Evolutionary conservation across 352 stramenopile genomes (phyloP).

Genomic region (Pseudoperonospora humuli): DNA sequence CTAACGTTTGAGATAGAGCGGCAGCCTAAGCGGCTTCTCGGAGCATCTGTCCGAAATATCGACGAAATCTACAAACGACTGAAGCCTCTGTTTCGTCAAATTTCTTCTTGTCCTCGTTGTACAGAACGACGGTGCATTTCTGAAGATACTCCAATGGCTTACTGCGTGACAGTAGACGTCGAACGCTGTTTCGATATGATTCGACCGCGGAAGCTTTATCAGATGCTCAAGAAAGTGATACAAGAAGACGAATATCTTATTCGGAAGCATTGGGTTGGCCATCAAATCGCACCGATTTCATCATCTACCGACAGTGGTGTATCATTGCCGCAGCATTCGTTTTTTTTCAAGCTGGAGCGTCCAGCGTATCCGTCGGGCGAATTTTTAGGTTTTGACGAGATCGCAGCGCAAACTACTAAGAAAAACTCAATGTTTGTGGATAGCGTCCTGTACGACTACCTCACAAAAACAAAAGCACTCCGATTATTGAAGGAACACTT

Average conservation of each 20-base stretch:
- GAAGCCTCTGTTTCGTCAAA: slow-evolving; percentile 32
- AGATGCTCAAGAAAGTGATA: slow-evolving; percentile 54
- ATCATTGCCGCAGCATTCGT: slow-evolving; percentile 5
- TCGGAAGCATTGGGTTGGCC: slow-evolving; percentile 65
- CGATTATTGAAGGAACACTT: slow-evolving; percentile 61
- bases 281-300: slow-evolving; percentile 24
- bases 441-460: slow-evolving; percentile 71
- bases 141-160: slow-evolving; percentile 19
- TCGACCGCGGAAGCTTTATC: slow-evolving; percentile 48
- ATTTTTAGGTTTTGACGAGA: slow-evolving; percentile 41
- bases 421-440: slow-evolving; percentile 57
- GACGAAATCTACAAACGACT: slow-evolving; percentile 59
- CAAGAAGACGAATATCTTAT: slow-evolving; percentile 69
- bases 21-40: slow-evolving; percentile 40
- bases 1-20: slow-evolving; percentile 56
- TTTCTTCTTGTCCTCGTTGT: slow-evolving; percentile 28
- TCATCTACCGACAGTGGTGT: slow-evolving; percentile 2
- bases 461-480: slow-evolving; percentile 40
- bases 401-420: slow-evolving; percentile 32
- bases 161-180: slow-evolving; percentile 67
- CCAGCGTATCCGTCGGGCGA: slow-evolving; percentile 47
- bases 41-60: slow-evolving; percentile 51
- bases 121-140: slow-evolving; percentile 7
- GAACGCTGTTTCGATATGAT: slow-evolving; percentile 81
- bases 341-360: slow-evolving; percentile 59